Evolutionary conservation across 1,284 basidiomycete genomes (phyloP).

Genomic region (Sparassis latifolia): DNA sequence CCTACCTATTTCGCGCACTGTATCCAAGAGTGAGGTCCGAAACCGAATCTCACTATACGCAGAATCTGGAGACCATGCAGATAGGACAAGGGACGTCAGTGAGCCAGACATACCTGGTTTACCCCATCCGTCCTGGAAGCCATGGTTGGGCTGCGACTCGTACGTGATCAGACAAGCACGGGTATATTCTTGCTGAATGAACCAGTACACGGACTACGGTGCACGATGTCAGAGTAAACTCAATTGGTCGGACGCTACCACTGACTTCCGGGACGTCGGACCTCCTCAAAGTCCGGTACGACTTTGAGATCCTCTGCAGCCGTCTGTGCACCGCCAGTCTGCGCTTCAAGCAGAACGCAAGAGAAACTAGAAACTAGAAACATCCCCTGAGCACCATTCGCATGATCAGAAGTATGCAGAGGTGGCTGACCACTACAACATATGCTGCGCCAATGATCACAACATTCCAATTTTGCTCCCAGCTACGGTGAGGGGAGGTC

Average conservation of each 20-base stretch:
- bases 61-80: slow-evolving; percentile 35
- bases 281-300: slow-evolving; percentile 52
- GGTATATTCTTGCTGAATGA: slow-evolving; percentile 74
- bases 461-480: slow-evolving; percentile 57
- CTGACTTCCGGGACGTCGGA: slow-evolving; percentile 71
- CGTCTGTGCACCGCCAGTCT: slow-evolving; percentile 55
- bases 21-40: slow-evolving; percentile 57
- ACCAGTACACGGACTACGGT: slow-evolving; percentile 60
- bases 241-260: slow-evolving; percentile 5
- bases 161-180: slow-evolving; percentile 73
- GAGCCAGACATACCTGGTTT: slow-evolving; percentile 46
- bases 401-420: background rate
- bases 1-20: slow-evolving; percentile 60
- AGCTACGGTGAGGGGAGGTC: slow-evolving; percentile 44
- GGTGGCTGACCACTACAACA: slow-evolving; percentile 47
- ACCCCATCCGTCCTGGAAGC: slow-evolving; percentile 77
- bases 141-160: slow-evolving; percentile 68
- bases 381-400: background rate
- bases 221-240: background rate
- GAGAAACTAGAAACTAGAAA: slow-evolving; percentile 42
- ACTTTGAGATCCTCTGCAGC: slow-evolving; percentile 67
- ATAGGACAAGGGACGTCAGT: background rate
- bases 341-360: slow-evolving; percentile 60
- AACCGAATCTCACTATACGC: slow-evolving; percentile 55
- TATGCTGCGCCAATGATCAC: slow-evolving; percentile 62